Conservation (phyloP, 2,329 filamentous ascomycete genomes). For the Xylaria hypoxylon region DNA sequence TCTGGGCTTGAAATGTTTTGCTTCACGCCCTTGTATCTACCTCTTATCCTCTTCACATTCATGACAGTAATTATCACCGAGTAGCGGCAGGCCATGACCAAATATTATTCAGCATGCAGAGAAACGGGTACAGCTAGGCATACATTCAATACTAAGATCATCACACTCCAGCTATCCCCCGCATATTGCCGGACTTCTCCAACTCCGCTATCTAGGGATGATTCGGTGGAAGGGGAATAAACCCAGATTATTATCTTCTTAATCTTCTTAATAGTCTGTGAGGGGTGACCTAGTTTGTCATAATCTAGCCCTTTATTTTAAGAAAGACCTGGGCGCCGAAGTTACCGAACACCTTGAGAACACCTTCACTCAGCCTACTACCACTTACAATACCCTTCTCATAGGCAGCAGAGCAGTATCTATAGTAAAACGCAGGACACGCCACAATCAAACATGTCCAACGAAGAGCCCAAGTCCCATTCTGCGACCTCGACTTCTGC, state of each 20-base stretch:
- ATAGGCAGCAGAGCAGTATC: too few relatives aligned
- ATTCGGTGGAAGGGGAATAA: not conserved
- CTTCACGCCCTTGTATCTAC: too few relatives aligned
- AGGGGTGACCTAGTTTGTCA: not conserved
- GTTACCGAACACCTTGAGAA: too few relatives aligned
- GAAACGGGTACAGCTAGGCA: not conserved
- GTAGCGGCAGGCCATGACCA: not conserved
- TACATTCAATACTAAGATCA: not conserved
- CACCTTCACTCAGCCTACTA: too few relatives aligned
- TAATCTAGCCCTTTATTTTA: not conserved
- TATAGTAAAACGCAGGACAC: not conserved
- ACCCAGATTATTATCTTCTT: too few relatives aligned
- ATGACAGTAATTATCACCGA: too few relatives aligned
- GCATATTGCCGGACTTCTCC: constrained; percentile 24
- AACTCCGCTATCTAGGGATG: not conserved
- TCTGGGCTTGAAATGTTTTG: too few relatives aligned
- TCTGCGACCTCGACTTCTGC: not conserved
- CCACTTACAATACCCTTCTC: too few relatives aligned
- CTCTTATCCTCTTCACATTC: too few relatives aligned
- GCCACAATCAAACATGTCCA: constrained; percentile 15
- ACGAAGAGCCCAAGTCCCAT: constrained; percentile 1
- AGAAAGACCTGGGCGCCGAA: too few relatives aligned
- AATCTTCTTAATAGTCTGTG: too few relatives aligned
- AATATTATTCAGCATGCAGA: not conserved
- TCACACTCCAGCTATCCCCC: not conserved